Conservation (phyloP, 2,329 filamentous ascomycete genomes). For the Emergomyces pasteurianus region DNA sequence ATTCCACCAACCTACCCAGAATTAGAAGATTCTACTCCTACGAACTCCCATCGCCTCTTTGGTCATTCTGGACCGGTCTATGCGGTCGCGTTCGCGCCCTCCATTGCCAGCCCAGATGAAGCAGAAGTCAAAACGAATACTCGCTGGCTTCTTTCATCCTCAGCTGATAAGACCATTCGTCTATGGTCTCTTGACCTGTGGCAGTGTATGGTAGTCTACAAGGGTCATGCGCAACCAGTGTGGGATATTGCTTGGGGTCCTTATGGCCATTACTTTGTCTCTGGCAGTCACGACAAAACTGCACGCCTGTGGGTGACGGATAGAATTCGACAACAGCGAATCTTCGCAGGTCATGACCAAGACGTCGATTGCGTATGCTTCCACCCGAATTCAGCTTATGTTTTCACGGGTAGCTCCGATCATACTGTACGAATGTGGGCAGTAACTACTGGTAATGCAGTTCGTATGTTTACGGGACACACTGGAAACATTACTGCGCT, state of each 20-base stretch:
- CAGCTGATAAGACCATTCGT: conserved; percentile 75
- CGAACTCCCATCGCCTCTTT: conserved; percentile 63
- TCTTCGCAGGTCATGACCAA: conserved; percentile 86
- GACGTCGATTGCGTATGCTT: conserved; percentile 85
- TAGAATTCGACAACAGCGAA: conserved; percentile 74
- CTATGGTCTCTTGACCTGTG: conserved; percentile 89
- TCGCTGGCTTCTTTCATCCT: conserved; percentile 74
- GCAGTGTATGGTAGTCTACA: conserved; percentile 88
- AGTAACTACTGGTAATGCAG: conserved; percentile 71
- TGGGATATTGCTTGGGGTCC: conserved; percentile 85
- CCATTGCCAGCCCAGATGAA: conserved; percentile 39
- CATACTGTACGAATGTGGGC: conserved; percentile 97
- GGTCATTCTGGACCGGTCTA: conserved; percentile 88
- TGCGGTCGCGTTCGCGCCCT: conserved; percentile 75
- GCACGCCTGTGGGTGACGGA: conserved; percentile 88
- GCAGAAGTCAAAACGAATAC: conserved; percentile 46
- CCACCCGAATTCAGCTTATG: conserved; percentile 86
- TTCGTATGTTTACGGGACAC: conserved; percentile 87
- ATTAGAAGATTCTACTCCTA: conserved; percentile 48
- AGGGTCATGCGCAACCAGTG: conserved; percentile 79
- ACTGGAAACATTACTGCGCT: conserved; percentile 75
- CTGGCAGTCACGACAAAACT: conserved; percentile 77
- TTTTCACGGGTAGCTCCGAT: conserved; percentile 88
- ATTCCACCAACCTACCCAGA: conserved; percentile 56
- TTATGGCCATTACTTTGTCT: conserved; percentile 89